Conservation (phyloP, 257 asterid species). For the Orobanche coerulescens region DNA sequence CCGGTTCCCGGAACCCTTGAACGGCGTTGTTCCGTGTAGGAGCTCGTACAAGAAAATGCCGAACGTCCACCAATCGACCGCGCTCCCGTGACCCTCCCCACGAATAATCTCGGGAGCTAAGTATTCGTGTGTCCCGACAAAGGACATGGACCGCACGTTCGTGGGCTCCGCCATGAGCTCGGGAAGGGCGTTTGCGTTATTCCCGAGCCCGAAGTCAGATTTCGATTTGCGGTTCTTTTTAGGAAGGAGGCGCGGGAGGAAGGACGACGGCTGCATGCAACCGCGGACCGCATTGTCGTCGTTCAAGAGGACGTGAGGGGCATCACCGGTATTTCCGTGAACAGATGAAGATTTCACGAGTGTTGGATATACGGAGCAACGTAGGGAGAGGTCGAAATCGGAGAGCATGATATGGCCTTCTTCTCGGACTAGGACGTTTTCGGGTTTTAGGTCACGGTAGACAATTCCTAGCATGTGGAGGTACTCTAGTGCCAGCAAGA, state of each 20-base stretch:
- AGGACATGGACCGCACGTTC: constrained; percentile 42
- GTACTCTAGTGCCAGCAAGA: constrained; percentile 71
- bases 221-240: constrained; percentile 52
- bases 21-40: constrained; percentile 45
- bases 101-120: constrained; percentile 53
- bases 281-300: constrained; percentile 43
- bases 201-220: constrained; percentile 45
- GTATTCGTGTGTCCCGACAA: too few species aligned
- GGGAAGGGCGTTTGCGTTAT: constrained; percentile 31
- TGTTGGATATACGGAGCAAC: constrained; percentile 82
- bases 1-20: constrained; percentile 45
- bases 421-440: constrained; percentile 76
- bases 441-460: constrained; percentile 84
- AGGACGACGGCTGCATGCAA: constrained; percentile 44
- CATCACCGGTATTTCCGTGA: constrained; percentile 30
- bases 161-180: constrained; percentile 57
- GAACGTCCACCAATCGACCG: constrained; percentile 59
- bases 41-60: constrained; percentile 53
- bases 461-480: constrained; percentile 90
- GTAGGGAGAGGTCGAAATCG: constrained; percentile 82
- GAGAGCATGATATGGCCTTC: constrained; percentile 93
- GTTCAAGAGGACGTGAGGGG: constrained; percentile 26
- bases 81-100: constrained; percentile 55
- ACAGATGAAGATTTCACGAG: constrained; percentile 71
- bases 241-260: constrained; percentile 48